These are phyloP conservation scores for Pyrenula aspistea DNA, from an alignment of 495 filamentous ascomycete species.

Conservation along the genomic window DNA sequence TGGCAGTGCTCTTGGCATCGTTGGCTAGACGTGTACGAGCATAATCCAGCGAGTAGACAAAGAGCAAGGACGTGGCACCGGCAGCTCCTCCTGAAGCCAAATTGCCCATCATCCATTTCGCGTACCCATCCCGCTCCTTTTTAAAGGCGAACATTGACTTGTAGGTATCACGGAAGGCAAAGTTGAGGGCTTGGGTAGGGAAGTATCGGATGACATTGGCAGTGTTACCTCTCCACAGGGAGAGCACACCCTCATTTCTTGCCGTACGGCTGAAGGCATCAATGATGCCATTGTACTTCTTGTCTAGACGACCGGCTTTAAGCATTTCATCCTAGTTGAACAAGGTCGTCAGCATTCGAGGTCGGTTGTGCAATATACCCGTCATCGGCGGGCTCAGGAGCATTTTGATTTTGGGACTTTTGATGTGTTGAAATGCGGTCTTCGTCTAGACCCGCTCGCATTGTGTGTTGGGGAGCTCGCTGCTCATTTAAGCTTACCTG, in stretches of 20 bases:
- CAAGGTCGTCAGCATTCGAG: not conserved
- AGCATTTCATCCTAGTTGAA: constrained; percentile 91
- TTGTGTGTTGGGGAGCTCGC: too few relatives aligned
- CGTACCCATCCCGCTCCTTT: constrained; percentile 97
- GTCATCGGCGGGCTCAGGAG: not conserved
- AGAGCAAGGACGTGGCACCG: constrained; percentile 98
- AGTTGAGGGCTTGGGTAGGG: constrained; percentile 99
- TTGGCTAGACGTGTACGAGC: constrained; percentile 99
- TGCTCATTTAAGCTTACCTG: too few relatives aligned
- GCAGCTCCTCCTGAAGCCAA: constrained; percentile 99
- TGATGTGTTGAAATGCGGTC: too few relatives aligned
- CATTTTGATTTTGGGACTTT: not conserved
- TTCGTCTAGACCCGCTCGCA: too few relatives aligned
- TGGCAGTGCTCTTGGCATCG: constrained; percentile 95
- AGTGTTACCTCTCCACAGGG: constrained; percentile 98
- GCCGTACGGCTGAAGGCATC: constrained; percentile 93
- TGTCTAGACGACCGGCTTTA: constrained; percentile 94
- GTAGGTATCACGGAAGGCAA: constrained; percentile 99
- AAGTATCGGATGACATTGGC: constrained; percentile 99
- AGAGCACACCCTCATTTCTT: constrained; percentile 64
- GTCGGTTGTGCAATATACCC: not conserved
- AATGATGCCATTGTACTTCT: constrained; percentile 83
- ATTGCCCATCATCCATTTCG: constrained; percentile 99
- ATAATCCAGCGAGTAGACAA: constrained; percentile 99
- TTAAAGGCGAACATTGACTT: constrained; percentile 99